Evolutionary conservation across 495 filamentous ascomycete species (phyloP).

Genomic region (Zalerion maritima): DNA sequence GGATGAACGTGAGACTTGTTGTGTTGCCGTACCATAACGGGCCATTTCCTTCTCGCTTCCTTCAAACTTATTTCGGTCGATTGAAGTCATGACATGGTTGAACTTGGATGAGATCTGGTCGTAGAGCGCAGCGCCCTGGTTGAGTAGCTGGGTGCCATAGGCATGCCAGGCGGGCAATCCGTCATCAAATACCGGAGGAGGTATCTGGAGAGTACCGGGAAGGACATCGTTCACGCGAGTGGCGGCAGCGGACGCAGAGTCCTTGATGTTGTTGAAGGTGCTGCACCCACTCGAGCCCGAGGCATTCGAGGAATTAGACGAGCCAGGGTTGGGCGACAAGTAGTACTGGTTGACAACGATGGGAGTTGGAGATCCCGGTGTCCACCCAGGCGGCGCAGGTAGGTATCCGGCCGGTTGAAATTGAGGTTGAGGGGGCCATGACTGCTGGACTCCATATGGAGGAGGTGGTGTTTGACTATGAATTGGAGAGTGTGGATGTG

Average conservation of each 20-base stretch:
- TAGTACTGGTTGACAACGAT: conserved; percentile 36
- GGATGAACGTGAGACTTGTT: conserved; percentile 8
- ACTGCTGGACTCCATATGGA: too few species aligned
- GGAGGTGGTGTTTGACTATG: too few species aligned
- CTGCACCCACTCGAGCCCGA: conserved; percentile 3
- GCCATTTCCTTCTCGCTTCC: conserved; percentile 48
- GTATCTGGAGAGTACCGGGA: conserved; percentile 12
- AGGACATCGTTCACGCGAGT: conserved; percentile 21
- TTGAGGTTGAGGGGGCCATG: conserved; percentile 1
- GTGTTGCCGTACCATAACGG: conserved; percentile 11
- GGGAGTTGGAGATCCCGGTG: conserved; percentile 12
- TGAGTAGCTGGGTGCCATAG: conserved; percentile 25
- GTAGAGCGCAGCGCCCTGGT: conserved; percentile 33
- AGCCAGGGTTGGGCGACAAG: conserved; percentile 17
- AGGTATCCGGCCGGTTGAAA: conserved; percentile 20
- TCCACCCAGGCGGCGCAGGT: conserved; percentile 21
- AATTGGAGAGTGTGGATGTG: too few species aligned
- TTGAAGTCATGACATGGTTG: conserved; percentile 48
- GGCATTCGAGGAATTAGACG: conserved; percentile 9
- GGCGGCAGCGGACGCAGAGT: conserved; percentile 12
- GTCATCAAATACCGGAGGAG: conserved; percentile 20
- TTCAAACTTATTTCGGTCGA: conserved; percentile 50
- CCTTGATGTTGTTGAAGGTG: conserved; percentile 3
- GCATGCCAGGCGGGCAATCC: conserved; percentile 20
- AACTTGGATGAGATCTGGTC: conserved; percentile 44